Evolutionary conservation across 169 alveolate species (phyloP).

Genomic region (Plasmodium inui): DNA sequence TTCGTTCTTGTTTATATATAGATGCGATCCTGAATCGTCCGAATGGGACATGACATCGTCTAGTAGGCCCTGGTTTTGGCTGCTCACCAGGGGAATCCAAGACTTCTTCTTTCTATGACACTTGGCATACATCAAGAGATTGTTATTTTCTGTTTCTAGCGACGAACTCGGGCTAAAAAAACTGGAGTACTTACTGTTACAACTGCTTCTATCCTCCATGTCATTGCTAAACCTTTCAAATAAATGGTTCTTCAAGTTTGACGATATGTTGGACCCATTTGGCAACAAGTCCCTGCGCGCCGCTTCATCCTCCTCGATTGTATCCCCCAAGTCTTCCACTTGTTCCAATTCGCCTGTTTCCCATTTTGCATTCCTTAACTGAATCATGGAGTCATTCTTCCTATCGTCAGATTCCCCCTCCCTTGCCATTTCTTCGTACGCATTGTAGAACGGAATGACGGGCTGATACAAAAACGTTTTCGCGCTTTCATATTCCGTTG

Average conservation of each 20-base stretch:
- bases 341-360: not conserved
- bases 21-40: slow-evolving; percentile 39
- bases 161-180: not conserved
- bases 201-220: slow-evolving; percentile 37
- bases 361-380: not conserved
- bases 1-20: slow-evolving; percentile 18
- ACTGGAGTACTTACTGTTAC: slow-evolving; percentile 34
- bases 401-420: slow-evolving; percentile 2
- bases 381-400: not conserved
- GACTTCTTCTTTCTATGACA: slow-evolving; percentile 4
- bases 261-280: slow-evolving; percentile 10
- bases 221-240: not conserved
- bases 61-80: slow-evolving; percentile 9
- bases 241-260: slow-evolving; percentile 2
- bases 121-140: not conserved
- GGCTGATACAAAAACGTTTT: slow-evolving; percentile 71
- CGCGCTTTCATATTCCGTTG: slow-evolving; percentile 56
- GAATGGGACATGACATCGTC: slow-evolving; percentile 37
- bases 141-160: slow-evolving; percentile 18
- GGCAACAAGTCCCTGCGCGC: not conserved
- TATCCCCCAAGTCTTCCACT: not conserved
- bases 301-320: not conserved
- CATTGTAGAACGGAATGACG: slow-evolving; percentile 69
- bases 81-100: slow-evolving; percentile 57
- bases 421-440: slow-evolving; percentile 39